Evolutionary conservation across 805 yeast species (phyloP).

Genomic region (Suhomyces emberorum): DNA sequence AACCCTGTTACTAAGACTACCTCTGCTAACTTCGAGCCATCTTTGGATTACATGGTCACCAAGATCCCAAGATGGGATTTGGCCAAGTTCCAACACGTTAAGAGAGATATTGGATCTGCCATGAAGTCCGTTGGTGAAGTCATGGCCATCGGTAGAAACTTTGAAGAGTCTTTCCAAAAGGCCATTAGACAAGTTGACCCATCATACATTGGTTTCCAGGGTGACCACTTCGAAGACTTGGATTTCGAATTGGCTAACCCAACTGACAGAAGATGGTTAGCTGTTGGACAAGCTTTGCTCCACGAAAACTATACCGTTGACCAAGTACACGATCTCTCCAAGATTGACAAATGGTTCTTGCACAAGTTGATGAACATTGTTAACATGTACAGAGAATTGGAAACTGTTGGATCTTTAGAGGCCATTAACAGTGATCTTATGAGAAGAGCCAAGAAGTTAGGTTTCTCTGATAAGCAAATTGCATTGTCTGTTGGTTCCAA

Average conservation of each 20-base stretch:
- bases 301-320: constrained; percentile 92
- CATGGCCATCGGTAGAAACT: constrained; percentile 97
- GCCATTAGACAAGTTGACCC: constrained; percentile 97
- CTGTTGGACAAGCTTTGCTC: constrained; percentile 94
- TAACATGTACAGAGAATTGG: constrained; percentile 78
- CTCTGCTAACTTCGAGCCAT: constrained; percentile 95
- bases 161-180: constrained; percentile 96
- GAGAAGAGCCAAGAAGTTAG: constrained; percentile 82
- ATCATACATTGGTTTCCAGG: constrained; percentile 86
- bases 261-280: constrained; percentile 95
- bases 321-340: constrained; percentile 83
- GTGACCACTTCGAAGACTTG: constrained; percentile 70
- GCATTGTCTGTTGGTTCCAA: constrained; percentile 67
- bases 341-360: constrained; percentile 95
- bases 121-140: constrained; percentile 99
- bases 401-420: constrained; percentile 47
- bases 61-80: constrained; percentile 99
- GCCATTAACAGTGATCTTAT: constrained; percentile 67
- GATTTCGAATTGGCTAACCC: constrained; percentile 80
- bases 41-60: constrained; percentile 92
- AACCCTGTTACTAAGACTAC: constrained; percentile 96
- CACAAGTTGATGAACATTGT: constrained; percentile 92
- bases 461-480: constrained; percentile 94
- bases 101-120: constrained; percentile 88
- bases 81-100: constrained; percentile 91